A percentile compares a stretch with the other conserved stretches of the same genome.
These are phyloP conservation scores for Boletellus ananas DNA, from an alignment of 768 basidiomycete genomes.

Conservation along the genomic window DNA sequence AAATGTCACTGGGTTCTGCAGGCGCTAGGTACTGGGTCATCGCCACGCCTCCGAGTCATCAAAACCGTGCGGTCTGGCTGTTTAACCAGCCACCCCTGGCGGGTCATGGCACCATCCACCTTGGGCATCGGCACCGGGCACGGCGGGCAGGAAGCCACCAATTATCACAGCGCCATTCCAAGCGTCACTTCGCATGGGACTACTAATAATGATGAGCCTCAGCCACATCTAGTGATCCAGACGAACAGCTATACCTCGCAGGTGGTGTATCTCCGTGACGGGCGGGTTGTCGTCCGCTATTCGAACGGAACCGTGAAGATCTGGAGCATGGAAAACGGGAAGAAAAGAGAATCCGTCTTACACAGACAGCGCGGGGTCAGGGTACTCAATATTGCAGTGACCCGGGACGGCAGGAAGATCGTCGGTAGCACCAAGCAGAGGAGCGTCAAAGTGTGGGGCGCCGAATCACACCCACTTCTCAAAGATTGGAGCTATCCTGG, in stretches of 20 bases:
- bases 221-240: background rate
- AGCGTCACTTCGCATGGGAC: background rate
- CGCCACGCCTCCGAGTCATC: too few species aligned
- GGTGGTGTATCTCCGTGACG: background rate
- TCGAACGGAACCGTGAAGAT: background rate
- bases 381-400: background rate
- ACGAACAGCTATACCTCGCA: background rate
- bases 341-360: too few species aligned
- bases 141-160: too few species aligned
- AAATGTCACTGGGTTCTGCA: too few species aligned
- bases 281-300: background rate
- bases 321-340: background rate
- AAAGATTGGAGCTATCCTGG: background rate
- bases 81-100: too few species aligned
- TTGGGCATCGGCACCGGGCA: too few species aligned
- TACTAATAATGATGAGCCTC: background rate
- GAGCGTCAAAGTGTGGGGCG: conserved; percentile 4
- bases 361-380: background rate
- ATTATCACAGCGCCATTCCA: background rate
- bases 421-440: background rate
- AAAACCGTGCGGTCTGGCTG: too few species aligned
- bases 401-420: background rate
- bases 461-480: background rate
- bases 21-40: too few species aligned
- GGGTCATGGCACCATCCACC: too few species aligned